Percentiles rank a stretch among this genome's conserved stretches.
Conservation (phyloP, 1,139 yeast genomes). For the Taphrina communis region DNA sequence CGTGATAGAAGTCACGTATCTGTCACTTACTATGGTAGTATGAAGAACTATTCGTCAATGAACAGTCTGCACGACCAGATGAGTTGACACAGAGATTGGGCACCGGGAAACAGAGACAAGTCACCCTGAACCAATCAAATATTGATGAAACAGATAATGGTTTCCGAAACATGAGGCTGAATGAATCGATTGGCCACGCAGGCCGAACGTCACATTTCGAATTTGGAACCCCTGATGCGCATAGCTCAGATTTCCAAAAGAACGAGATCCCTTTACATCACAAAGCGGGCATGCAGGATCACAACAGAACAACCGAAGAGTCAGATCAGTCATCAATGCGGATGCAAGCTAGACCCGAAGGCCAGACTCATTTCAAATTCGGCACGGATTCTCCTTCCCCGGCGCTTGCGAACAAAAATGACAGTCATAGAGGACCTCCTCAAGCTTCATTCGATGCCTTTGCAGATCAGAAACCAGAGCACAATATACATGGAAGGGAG, state of each 20-base stretch:
- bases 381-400: conserved; percentile 20
- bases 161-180: conserved; percentile 9
- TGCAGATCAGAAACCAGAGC: conserved; percentile 17
- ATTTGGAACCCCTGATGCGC: conserved; percentile 24
- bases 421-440: conserved; percentile 18
- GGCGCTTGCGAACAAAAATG: conserved; percentile 1
- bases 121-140: conserved; percentile 14
- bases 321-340: conserved; percentile 3
- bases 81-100: conserved; percentile 24
- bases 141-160: neutral
- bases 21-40: conserved; percentile 9
- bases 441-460: conserved; percentile 8
- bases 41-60: conserved; percentile 24
- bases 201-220: conserved; percentile 30
- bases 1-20: neutral
- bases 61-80: conserved; percentile 22
- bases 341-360: conserved; percentile 3
- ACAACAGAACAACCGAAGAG: conserved; percentile 21
- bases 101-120: conserved; percentile 19
- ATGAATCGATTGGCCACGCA: conserved; percentile 31
- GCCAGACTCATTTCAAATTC: conserved; percentile 13
- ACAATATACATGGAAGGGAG: conserved; percentile 27
- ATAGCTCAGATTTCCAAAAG: conserved; percentile 15
- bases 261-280: conserved; percentile 26
- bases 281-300: conserved; percentile 27